Percentiles rank a stretch among this genome's conserved stretches.
These are phyloP conservation scores for Pseudopyrenochaeta lycopersici DNA, from an alignment of 2,329 filamentous ascomycete species.

Conservation along the genomic window DNA sequence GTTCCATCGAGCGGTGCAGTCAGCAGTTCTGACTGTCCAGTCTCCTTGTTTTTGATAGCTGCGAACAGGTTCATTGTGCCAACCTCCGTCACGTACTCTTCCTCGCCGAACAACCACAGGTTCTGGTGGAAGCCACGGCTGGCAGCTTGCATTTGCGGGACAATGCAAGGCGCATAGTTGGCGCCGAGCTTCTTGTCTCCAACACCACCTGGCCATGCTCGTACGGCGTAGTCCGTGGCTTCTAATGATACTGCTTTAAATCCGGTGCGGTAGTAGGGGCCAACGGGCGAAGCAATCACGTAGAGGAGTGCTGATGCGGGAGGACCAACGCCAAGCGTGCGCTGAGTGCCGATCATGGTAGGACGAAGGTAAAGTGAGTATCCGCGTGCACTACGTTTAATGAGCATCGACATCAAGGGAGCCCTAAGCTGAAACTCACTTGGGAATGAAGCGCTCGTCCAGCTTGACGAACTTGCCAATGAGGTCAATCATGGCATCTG, in stretches of 20 bases:
- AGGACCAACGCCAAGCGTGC: constrained; percentile 90
- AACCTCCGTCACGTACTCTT: constrained; percentile 96
- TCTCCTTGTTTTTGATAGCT: constrained; percentile 83
- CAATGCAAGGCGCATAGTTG: constrained; percentile 98
- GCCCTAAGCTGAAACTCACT: constrained; percentile 56
- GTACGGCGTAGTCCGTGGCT: constrained; percentile 94
- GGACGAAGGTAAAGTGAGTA: constrained; percentile 96
- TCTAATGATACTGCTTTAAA: constrained; percentile 98
- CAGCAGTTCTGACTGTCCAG: constrained; percentile 88
- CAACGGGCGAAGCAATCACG: constrained; percentile 94
- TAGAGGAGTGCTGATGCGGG: constrained; percentile 91
- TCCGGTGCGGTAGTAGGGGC: constrained; percentile 96
- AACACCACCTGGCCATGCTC: constrained; percentile 96
- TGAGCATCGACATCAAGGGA: constrained; percentile 11
- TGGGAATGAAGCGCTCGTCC: constrained; percentile 89
- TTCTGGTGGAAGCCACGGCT: constrained; percentile 97
- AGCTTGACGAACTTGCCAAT: constrained; percentile 81
- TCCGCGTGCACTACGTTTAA: constrained; percentile 65
- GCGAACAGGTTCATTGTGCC: constrained; percentile 99
- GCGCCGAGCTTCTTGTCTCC: constrained; percentile 98
- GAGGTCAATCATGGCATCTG: constrained; percentile 77
- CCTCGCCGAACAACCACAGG: constrained; percentile 94
- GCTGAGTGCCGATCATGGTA: constrained; percentile 96
- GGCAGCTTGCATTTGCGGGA: constrained; percentile 93
- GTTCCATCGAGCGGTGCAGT: constrained; percentile 97